Conservation (phyloP, 2,329 filamentous ascomycete species). For the Nectriaceae sp. region DNA sequence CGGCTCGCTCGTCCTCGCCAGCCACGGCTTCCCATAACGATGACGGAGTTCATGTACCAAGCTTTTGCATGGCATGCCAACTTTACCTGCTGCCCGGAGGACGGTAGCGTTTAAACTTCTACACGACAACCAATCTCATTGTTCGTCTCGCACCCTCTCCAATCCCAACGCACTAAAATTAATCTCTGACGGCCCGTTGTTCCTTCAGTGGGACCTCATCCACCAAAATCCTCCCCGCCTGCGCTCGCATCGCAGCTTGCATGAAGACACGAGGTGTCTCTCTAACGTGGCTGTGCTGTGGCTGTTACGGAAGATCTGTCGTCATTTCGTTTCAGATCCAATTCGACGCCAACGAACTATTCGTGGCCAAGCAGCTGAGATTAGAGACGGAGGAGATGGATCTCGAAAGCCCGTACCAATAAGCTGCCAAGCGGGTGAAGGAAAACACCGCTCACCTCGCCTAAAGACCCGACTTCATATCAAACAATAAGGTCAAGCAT, state of each 20-base stretch:
- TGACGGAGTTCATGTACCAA: not conserved
- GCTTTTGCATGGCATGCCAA: not conserved
- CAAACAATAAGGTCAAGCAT: too few species aligned
- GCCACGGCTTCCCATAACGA: not conserved
- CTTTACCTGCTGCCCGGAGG: not conserved
- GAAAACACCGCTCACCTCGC: too few species aligned
- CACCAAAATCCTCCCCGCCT: conserved; percentile 10
- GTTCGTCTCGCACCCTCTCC: not conserved
- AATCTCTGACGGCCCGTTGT: conserved; percentile 26
- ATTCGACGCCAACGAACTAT: not conserved
- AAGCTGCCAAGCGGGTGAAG: too few species aligned
- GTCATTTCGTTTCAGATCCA: not conserved
- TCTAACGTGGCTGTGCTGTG: conserved; percentile 10
- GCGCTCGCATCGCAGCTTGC: conserved; percentile 4
- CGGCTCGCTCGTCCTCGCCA: too few species aligned
- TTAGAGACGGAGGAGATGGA: too few species aligned
- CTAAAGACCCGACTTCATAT: too few species aligned
- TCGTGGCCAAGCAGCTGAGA: too few species aligned
- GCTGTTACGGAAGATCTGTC: not conserved
- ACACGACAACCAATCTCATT: not conserved
- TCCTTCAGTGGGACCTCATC: conserved; percentile 9
- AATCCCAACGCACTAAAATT: conserved; percentile 6
- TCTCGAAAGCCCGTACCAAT: too few species aligned
- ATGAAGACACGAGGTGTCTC: conserved; percentile 8
- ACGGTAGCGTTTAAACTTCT: too few species aligned